Evolutionary conservation across 768 basidiomycete species (phyloP), one percentile per base, ranked within the genome.

Genomic region (Leccinum truebloodii): DNA sequence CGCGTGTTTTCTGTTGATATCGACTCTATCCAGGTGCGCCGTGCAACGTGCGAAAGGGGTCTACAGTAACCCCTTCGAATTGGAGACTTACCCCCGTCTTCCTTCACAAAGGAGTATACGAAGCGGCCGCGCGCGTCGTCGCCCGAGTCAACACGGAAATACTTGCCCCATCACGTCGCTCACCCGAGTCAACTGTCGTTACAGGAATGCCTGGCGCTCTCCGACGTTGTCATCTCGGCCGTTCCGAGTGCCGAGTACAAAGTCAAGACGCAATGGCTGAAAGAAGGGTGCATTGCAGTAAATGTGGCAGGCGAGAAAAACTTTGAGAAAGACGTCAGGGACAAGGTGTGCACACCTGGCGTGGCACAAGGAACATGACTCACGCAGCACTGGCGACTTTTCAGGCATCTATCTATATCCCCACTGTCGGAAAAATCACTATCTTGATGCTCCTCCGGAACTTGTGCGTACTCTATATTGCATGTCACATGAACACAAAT

Each of bases 401-500:
- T 30, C 57, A 59, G 95, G 95, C 95, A 12, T 94, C 94, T 14
- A 80, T 99, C 60, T 98, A 98, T 74, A 82, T 98, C 63, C 95
- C 96, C 9, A 89, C 93, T 6, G 94, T 99, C n/a, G 97, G 97
- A 20, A 97, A 96, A 77, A 91, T 97, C 59, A 99, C 97, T 2
- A 97, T 98, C 65, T 79, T 95, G 70, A 96, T 99, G 93, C 82
- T 99, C n/a, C 83, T 97, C 69, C 85, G 96, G 52, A 99, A 99
- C 73, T 71, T 99, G 90, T 95, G 72, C 71, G 93, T 79, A 6
- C 54, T 52, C 50, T 55, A 59, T 63, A 28, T 54, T 3, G 34
- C 22, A 39, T 48, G 22, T 54, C 52, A 44, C 54, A 24, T 51
- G 14, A 20, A 55, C 37, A 39, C 63, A 58, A 59, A 54, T 55